Conservation (phyloP, 495 filamentous ascomycete genomes). For the Glonium stellatum region DNA sequence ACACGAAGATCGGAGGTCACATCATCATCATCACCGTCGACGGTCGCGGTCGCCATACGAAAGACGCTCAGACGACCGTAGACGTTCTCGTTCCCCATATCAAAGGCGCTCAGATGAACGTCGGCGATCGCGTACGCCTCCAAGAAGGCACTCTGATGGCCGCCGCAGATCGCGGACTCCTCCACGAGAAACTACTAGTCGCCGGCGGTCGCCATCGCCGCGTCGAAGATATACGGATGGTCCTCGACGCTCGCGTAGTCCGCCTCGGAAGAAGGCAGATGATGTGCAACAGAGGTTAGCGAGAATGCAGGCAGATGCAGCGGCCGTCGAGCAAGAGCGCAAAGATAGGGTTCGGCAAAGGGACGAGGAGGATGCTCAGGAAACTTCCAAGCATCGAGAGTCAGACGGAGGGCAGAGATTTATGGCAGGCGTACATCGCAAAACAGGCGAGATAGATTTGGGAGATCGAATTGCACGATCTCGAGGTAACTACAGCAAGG, state of each 20-base stretch:
- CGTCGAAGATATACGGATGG: not conserved
- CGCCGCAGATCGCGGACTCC: constrained; percentile 13
- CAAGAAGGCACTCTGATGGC: constrained; percentile 1
- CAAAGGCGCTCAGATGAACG: constrained; percentile 2
- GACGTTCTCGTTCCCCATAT: not conserved
- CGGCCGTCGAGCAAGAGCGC: constrained; percentile 66
- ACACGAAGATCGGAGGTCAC: constrained; percentile 29
- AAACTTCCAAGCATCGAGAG: constrained; percentile 29
- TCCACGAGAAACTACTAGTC: not conserved
- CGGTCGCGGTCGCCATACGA: constrained; percentile 32
- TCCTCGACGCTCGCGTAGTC: constrained; percentile 2
- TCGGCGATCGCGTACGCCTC: constrained; percentile 13
- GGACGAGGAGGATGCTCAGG: constrained; percentile 57
- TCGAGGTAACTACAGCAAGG: not conserved
- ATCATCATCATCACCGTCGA: constrained; percentile 20
- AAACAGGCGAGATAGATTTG: constrained; percentile 11
- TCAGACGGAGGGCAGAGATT: constrained; percentile 15
- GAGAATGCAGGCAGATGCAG: constrained; percentile 83
- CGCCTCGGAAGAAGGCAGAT: not conserved
- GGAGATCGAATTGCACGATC: constrained; percentile 6
- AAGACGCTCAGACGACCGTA: constrained; percentile 3
- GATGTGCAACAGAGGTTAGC: constrained; percentile 63
- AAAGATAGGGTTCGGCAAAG: constrained; percentile 45
- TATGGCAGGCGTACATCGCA: constrained; percentile 5
- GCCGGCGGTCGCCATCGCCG: constrained; percentile 1